These are phyloP conservation scores for Ogataea dorogensis DNA, from an alignment of 805 yeast genomes.

Conservation along the genomic window DNA sequence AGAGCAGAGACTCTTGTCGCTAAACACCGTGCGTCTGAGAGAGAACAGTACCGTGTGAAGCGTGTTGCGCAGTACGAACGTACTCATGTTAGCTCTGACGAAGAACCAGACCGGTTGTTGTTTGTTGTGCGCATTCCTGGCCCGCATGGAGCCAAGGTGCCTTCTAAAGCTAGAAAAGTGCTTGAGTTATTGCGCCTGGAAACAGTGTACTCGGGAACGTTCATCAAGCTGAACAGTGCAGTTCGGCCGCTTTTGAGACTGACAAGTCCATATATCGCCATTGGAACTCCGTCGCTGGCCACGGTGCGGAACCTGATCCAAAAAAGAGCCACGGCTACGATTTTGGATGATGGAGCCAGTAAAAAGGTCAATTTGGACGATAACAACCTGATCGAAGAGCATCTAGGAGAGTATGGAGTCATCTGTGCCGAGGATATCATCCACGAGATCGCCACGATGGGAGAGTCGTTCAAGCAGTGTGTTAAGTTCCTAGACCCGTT, in stretches of 20 bases:
- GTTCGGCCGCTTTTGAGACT: conserved; percentile 63
- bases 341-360: conserved; percentile 24
- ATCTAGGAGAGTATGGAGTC: conserved; percentile 64
- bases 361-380: conserved; percentile 59
- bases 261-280: conserved; percentile 68
- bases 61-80: conserved; percentile 57
- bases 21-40: conserved; percentile 58
- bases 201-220: conserved; percentile 66
- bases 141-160: conserved; percentile 62
- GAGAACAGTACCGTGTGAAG: conserved; percentile 67
- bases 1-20: conserved; percentile 76
- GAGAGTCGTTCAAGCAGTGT: conserved; percentile 61
- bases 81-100: conserved; percentile 28
- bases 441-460: conserved; percentile 63
- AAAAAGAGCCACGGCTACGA: conserved; percentile 65
- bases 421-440: conserved; percentile 81
- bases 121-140: conserved; percentile 69
- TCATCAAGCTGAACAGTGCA: conserved; percentile 59
- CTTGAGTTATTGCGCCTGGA: conserved; percentile 60
- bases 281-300: conserved; percentile 71
- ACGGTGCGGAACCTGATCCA: conserved; percentile 72
- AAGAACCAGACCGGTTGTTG: conserved; percentile 47
- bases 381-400: conserved; percentile 72
- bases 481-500: conserved; percentile 69
- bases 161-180: conserved; percentile 59